Evolutionary conservation across 2,329 filamentous ascomycete genomes (phyloP).

Genomic region (Trichoderma guizhouense): DNA sequence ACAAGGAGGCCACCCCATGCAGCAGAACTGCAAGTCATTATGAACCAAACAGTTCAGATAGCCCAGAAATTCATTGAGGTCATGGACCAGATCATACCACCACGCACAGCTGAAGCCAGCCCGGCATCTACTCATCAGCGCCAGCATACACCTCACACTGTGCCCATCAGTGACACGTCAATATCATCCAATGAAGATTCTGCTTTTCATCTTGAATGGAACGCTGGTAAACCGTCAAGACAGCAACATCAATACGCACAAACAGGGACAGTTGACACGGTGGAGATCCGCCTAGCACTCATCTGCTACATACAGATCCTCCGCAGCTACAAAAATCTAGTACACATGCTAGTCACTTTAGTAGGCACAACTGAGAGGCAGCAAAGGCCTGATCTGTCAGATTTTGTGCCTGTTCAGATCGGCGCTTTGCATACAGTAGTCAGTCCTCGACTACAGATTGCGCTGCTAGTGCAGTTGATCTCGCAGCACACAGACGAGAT

Average conservation of each 20-base stretch:
- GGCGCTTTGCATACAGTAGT: neutral
- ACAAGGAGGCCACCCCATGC: neutral
- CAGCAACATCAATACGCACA: neutral
- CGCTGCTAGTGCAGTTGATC: neutral
- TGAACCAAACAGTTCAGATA: neutral
- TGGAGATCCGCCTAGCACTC: neutral
- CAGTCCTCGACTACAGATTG: neutral
- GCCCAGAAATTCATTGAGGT: neutral
- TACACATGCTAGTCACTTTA: neutral
- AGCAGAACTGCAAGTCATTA: neutral
- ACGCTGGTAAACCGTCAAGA: neutral
- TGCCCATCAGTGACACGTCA: neutral
- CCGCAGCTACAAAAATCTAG: neutral
- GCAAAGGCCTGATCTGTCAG: neutral
- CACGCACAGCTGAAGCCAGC: neutral
- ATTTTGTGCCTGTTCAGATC: neutral
- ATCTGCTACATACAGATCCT: slow-evolving; percentile 2
- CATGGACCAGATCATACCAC: neutral
- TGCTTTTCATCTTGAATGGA: neutral
- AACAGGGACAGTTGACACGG: neutral
- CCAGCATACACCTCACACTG: neutral
- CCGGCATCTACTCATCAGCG: neutral
- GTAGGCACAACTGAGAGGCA: neutral
- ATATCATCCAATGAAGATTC: neutral
- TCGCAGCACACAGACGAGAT: neutral